Evolutionary conservation across 2,329 filamentous ascomycete genomes (phyloP).

Genomic region (Trichophyton verrucosum): DNA sequence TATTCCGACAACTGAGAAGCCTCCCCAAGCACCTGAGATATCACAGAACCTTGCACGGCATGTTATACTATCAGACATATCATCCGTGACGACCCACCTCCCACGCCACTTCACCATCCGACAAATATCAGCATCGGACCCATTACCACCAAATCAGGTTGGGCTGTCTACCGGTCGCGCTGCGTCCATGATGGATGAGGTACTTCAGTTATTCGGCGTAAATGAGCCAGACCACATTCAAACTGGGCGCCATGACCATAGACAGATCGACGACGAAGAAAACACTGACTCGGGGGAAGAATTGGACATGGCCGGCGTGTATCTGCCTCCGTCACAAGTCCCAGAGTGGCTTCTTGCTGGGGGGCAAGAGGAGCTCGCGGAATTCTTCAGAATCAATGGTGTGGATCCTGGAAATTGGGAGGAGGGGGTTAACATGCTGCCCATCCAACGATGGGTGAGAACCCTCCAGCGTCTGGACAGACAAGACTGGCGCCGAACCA

Average conservation of each 20-base stretch:
- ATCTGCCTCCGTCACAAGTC: slow-evolving; percentile 11
- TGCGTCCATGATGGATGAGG: slow-evolving; percentile 5
- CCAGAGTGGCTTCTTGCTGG: slow-evolving; percentile 16
- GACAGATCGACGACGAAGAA: neutral
- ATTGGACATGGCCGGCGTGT: neutral
- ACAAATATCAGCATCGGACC: slow-evolving; percentile 66
- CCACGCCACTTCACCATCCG: slow-evolving; percentile 52
- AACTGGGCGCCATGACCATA: neutral
- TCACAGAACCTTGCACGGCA: slow-evolving; percentile 55
- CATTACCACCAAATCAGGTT: slow-evolving; percentile 53
- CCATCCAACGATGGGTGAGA: slow-evolving; percentile 27
- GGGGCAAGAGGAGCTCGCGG: slow-evolving; percentile 24
- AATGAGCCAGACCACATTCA: neutral
- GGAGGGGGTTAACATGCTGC: slow-evolving; percentile 24
- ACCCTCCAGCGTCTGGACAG: slow-evolving; percentile 20
- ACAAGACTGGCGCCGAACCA: slow-evolving; percentile 21
- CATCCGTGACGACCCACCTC: slow-evolving; percentile 55
- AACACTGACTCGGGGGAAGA: neutral
- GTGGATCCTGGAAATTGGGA: slow-evolving; percentile 34
- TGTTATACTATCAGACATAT: slow-evolving; percentile 64
- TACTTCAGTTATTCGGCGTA: neutral
- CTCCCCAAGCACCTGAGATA: slow-evolving; percentile 36
- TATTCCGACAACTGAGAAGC: slow-evolving; percentile 32
- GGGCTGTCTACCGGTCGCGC: neutral
- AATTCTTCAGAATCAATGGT: slow-evolving; percentile 28